A percentile compares a stretch with the other conserved stretches of the same genome.
Evolutionary conservation across 139 green algal species (phyloP).

Genomic region (Tetratostichococcus sp.): DNA sequence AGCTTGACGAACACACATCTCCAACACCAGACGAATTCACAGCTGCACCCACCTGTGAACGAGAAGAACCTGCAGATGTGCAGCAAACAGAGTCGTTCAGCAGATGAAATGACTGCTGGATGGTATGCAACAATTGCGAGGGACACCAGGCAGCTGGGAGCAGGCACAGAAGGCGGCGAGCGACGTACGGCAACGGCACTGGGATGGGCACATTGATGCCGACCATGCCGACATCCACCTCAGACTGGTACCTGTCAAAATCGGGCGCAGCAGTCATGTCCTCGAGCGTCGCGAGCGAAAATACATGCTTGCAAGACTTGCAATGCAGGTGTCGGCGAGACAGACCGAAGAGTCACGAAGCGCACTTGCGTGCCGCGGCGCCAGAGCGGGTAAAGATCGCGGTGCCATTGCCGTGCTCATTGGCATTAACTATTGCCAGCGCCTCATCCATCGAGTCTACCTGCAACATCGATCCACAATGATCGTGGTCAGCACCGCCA

Average conservation of each 20-base stretch:
- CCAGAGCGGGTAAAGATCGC: constrained; percentile 89
- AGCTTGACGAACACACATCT: too few species aligned
- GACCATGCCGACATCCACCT: constrained; percentile 69
- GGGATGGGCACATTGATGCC: constrained; percentile 97
- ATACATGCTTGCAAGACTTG: too few species aligned
- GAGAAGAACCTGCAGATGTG: constrained; percentile 68
- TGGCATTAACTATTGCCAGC: constrained; percentile 82
- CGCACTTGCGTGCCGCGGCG: constrained; percentile 49
- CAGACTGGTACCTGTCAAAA: constrained; percentile 78
- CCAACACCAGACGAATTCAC: too few species aligned
- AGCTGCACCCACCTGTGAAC: constrained; percentile 79
- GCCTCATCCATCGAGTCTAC: constrained; percentile 77
- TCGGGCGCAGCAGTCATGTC: too few species aligned
- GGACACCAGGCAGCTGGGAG: not conserved
- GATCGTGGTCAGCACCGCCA: too few species aligned
- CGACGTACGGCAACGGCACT: constrained; percentile 73
- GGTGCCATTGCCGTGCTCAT: constrained; percentile 90
- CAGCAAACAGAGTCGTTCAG: too few species aligned
- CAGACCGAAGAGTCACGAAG: too few species aligned
- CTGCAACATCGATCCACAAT: too few species aligned
- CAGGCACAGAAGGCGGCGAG: not conserved
- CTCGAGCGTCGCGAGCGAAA: too few species aligned
- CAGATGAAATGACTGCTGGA: too few species aligned
- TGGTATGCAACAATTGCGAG: too few species aligned
- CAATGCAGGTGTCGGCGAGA: too few species aligned